Conservation (phyloP, 2,329 filamentous ascomycete genomes). For the Fusarium sp. region DNA sequence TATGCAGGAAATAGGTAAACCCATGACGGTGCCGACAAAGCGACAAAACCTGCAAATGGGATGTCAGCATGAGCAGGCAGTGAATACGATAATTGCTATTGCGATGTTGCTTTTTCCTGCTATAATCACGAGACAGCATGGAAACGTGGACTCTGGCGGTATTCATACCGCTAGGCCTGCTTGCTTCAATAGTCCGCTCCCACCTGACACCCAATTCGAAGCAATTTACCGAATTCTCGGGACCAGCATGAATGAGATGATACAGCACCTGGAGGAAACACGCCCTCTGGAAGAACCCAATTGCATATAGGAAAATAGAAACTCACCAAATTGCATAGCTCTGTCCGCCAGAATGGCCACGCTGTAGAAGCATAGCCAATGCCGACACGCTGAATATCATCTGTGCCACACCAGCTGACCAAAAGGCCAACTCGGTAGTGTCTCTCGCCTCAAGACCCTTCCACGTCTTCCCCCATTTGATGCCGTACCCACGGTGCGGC, state of each 20-base stretch:
- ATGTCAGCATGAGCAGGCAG: constrained; percentile 28
- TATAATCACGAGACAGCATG: constrained; percentile 2
- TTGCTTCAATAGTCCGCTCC: constrained; percentile 9
- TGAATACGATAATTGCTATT: not conserved
- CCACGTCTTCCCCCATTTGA: constrained; percentile 62
- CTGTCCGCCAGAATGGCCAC: constrained; percentile 63
- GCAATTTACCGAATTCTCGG: constrained; percentile 13
- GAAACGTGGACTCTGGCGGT: constrained; percentile 4
- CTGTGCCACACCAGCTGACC: constrained; percentile 62
- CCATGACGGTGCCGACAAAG: constrained; percentile 58
- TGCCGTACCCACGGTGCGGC: constrained; percentile 57
- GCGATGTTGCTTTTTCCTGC: constrained; percentile 6
- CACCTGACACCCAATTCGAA: constrained; percentile 31
- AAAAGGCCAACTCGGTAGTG: constrained; percentile 64
- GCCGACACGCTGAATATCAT: constrained; percentile 57
- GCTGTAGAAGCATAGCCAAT: constrained; percentile 59
- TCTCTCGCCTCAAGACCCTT: constrained; percentile 58
- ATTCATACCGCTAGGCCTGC: not conserved
- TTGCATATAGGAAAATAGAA: constrained; percentile 32
- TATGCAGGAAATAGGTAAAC: constrained; percentile 55
- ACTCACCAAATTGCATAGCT: constrained; percentile 64
- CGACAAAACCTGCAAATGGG: constrained; percentile 57
- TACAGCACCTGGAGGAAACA: constrained; percentile 20
- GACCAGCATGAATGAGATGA: constrained; percentile 3
- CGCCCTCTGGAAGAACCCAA: constrained; percentile 26